phyloP scores from a whole-genome alignment of 2,329 filamentous ascomycete species.

The Beauveria varroae region DNA sequence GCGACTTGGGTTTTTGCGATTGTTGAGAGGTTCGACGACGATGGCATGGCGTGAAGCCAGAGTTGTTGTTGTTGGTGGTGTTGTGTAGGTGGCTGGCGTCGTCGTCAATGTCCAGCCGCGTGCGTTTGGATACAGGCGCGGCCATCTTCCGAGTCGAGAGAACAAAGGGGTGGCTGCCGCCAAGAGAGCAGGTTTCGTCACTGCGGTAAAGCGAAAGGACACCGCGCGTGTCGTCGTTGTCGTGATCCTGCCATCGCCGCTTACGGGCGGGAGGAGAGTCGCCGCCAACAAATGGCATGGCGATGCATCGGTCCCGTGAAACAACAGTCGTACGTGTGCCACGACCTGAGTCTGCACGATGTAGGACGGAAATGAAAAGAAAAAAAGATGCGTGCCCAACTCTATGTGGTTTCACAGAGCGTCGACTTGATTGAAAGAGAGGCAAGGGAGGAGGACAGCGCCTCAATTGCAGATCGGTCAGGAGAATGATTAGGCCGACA shows the following conservation, averaged over 20 bases:
- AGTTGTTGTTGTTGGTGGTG: not conserved
- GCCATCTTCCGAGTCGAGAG: slow-evolving; percentile 6
- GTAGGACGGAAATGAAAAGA: not conserved
- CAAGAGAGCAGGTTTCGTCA: not conserved
- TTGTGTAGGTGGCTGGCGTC: not conserved
- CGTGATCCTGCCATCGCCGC: slow-evolving; percentile 8
- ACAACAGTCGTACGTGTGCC: not conserved
- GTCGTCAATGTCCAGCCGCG: not conserved
- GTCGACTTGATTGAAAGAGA: not conserved
- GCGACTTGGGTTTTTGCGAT: not conserved
- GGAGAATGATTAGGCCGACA: slow-evolving; percentile 6
- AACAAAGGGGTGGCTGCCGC: not conserved
- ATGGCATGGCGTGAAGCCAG: not conserved
- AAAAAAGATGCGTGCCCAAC: no score
- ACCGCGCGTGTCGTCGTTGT: not conserved
- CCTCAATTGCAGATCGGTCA: not conserved
- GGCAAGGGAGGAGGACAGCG: not conserved
- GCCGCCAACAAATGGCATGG: slow-evolving; percentile 12
- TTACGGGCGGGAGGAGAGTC: slow-evolving; percentile 9
- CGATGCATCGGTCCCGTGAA: not conserved
- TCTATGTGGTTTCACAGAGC: not conserved
- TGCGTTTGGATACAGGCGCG: slow-evolving; percentile 1
- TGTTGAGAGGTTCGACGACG: not conserved
- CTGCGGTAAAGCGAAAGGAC: not conserved
- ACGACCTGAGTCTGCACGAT: not conserved